Evolutionary conservation across 2,329 filamentous ascomycete genomes (phyloP), one percentile per base, ranked within the genome.

Genomic region (Aphanocladium album): DNA sequence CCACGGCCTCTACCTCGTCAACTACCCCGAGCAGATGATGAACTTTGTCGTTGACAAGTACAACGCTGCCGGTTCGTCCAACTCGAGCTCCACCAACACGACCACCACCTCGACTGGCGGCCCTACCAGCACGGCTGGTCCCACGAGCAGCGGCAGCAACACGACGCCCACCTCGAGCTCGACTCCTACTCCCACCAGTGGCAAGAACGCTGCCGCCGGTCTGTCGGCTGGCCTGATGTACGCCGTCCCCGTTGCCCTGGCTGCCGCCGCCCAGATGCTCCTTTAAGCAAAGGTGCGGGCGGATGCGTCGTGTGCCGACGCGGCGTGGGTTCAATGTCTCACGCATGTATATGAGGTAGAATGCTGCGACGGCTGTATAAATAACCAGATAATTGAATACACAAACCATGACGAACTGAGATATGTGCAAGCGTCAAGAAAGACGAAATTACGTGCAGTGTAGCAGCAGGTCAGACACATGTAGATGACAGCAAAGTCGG

Each of bases 21-120:
- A 65, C 30, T 78, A 78, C 65, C 70, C 70, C 46, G 63, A 67
- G 19, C 67, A 74, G 2, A 69, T 73, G 2, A 69, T 70, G 57
- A 66, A 75, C 19, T 76, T 73, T 62, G 66, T 78, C 39, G 69
- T 76, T 35, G 62, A 69, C 41, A 70, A 67, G 47, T 77, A 71
- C 61, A 60, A 62, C 2, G 35, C 35, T 39, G 35, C 35, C 30
- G 30, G 30, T 30, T 30, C 30, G 30, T 30, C 30, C 30, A 30
- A 30, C 30, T 30, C 30, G 35, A 17, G 35, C 35, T 39, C 35
- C 4, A 6, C 35, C 35, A 60, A 62, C n/a, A 27, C 57, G 53
- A n/a, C 43, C 62, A 14, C 53, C 57, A 23, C 59, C 58, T 11
- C 17, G 53, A 60, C 59, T 6, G 52, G 61, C 19, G 59, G 57